Conservation (phyloP, 371 early-diverging fungal species). For the Enterospora canceri region DNA sequence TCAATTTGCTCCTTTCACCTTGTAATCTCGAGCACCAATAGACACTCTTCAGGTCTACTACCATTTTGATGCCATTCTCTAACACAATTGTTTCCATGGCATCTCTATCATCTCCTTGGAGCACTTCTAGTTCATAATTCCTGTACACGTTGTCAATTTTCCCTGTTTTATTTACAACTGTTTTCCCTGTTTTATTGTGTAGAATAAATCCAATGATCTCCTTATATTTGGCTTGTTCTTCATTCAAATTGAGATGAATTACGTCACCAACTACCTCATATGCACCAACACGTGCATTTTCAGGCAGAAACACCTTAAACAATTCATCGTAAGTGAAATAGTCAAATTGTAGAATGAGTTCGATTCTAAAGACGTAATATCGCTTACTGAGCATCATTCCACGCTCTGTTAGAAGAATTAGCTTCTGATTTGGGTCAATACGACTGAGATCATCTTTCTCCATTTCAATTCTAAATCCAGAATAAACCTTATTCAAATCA, state of each 20-base stretch:
- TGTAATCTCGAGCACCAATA: conserved; percentile 57
- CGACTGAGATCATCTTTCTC: too few relatives aligned
- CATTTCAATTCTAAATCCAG: background rate
- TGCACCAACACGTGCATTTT: background rate
- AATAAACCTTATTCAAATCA: background rate
- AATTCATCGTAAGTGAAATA: conserved; percentile 14
- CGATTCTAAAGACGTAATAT: background rate
- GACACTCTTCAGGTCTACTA: conserved; percentile 51
- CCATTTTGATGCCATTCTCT: conserved; percentile 50
- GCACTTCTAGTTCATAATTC: conserved; percentile 48
- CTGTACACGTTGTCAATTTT: conserved; percentile 47
- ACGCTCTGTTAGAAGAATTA: background rate
- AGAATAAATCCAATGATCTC: conserved; percentile 47
- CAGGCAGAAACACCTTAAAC: background rate
- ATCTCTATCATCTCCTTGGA: conserved; percentile 38
- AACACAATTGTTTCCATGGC: conserved; percentile 39
- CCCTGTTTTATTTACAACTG: conserved; percentile 52
- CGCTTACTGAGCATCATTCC: background rate
- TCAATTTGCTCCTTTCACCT: conserved; percentile 42
- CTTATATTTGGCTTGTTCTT: conserved; percentile 45
- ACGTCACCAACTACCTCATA: conserved; percentile 53
- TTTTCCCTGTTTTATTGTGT: conserved; percentile 48
- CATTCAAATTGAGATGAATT: conserved; percentile 54
- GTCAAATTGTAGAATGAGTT: background rate
- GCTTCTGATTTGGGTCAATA: background rate